Conservation (phyloP, 345 rosid genomes). For the Corchorus capsularis region DNA sequence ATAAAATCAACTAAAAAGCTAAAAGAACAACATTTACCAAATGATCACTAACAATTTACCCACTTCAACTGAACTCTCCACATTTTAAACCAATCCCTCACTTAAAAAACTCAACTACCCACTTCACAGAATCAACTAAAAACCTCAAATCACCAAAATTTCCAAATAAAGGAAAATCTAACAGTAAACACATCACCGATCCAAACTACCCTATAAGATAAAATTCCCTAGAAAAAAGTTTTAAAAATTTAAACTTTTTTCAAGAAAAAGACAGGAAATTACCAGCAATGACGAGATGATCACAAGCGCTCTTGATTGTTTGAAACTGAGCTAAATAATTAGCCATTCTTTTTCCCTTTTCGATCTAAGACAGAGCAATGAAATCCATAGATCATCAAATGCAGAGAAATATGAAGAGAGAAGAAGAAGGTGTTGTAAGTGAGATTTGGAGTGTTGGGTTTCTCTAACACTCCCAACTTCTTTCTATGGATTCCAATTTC, state of each 20-base stretch:
- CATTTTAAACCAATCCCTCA: not conserved
- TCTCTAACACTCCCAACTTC: too few species aligned
- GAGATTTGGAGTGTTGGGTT: too few species aligned
- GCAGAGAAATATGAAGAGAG: not conserved
- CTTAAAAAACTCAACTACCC: not conserved
- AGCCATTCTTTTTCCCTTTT: conserved; percentile 49
- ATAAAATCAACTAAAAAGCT: conserved; percentile 13
- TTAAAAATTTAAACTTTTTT: not conserved
- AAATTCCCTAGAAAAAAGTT: conserved; percentile 3
- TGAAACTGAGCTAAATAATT: conserved; percentile 92
- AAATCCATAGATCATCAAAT: conserved; percentile 40
- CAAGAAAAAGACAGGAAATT: conserved; percentile 23
- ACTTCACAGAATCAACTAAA: conserved; percentile 1
- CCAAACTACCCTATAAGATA: conserved; percentile 14
- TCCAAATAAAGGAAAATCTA: not conserved
- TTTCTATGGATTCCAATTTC: too few species aligned
- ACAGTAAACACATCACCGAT: not conserved
- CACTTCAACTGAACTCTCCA: conserved; percentile 9
- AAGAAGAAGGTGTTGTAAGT: not conserved
- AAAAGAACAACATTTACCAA: not conserved
- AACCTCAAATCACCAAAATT: conserved; percentile 19
- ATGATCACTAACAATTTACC: not conserved
- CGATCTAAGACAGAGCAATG: conserved; percentile 41
- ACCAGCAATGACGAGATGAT: conserved; percentile 88
- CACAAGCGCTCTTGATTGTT: conserved; percentile 68